These are phyloP conservation scores for Clohesyomyces aquaticus DNA, from an alignment of 495 filamentous ascomycete species.

Conservation along the genomic window DNA sequence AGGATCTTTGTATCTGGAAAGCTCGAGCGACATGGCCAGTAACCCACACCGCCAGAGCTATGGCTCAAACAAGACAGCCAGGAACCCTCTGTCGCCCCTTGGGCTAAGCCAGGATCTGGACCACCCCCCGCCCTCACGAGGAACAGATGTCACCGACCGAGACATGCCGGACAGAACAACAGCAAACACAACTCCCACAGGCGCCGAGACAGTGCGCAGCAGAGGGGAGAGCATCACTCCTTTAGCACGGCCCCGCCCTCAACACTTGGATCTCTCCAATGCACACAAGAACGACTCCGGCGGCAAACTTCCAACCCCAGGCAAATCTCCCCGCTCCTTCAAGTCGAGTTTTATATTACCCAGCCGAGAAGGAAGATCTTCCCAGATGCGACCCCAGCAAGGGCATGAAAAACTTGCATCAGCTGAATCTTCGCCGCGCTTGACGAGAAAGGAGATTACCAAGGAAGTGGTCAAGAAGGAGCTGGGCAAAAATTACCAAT, in stretches of 20 bases:
- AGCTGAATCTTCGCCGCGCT: constrained; percentile 71
- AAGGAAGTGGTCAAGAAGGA: constrained; percentile 51
- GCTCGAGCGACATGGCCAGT: constrained; percentile 52
- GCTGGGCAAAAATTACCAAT: constrained; percentile 78
- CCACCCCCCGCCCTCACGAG: constrained; percentile 67
- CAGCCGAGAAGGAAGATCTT: constrained; percentile 47
- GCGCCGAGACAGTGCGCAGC: constrained; percentile 66
- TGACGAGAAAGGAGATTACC: constrained; percentile 47
- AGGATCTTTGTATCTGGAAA: constrained; percentile 45
- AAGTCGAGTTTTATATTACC: constrained; percentile 68
- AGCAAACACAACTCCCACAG: constrained; percentile 73
- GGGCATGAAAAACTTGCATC: constrained; percentile 79
- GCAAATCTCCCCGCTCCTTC: constrained; percentile 73
- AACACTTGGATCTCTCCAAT: constrained; percentile 39
- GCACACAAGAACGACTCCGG: constrained; percentile 52
- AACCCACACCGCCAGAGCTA: constrained; percentile 41
- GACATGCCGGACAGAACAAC: constrained; percentile 67
- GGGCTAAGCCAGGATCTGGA: constrained; percentile 58
- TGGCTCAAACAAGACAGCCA: constrained; percentile 37
- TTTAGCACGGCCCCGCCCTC: constrained; percentile 57
- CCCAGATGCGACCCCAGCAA: constrained; percentile 52
- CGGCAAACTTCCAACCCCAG: constrained; percentile 58
- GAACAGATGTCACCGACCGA: constrained; percentile 75
- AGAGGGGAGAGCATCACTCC: constrained; percentile 74
- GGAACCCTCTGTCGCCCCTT: constrained; percentile 18